Evolutionary conservation across 306 rosid genomes (phyloP).

Genomic region (Lithocarpus polystachyus): DNA sequence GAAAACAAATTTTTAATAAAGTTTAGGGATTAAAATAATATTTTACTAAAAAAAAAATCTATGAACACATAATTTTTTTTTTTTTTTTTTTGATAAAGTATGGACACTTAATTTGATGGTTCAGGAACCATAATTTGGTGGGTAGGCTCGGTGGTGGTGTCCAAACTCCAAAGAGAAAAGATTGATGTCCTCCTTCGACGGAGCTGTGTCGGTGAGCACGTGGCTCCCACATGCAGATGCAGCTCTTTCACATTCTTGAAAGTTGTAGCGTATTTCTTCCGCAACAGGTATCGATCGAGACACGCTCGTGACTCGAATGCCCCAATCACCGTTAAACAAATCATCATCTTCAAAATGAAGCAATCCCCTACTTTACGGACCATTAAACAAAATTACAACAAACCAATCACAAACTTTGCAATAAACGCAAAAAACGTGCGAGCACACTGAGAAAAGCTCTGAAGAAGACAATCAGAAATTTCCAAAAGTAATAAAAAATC

Average conservation of each 20-base stretch:
- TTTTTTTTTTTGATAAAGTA: too few relatives aligned
- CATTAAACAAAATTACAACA: background rate
- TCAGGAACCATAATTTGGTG: background rate
- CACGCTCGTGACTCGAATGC: background rate
- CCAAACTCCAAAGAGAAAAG: too few relatives aligned
- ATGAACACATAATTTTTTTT: too few relatives aligned
- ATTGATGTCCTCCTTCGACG: background rate
- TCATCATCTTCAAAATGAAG: background rate
- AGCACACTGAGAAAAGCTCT: slow-evolving; percentile 13
- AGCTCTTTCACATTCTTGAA: background rate
- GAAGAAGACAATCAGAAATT: too few relatives aligned
- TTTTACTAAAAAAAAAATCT: too few relatives aligned
- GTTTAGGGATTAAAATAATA: rapidly evolving
- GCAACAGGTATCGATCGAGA: background rate
- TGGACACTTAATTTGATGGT: too few relatives aligned
- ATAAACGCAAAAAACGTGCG: slow-evolving; percentile 25
- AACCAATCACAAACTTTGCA: background rate
- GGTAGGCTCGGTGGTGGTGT: too few relatives aligned
- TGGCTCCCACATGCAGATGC: background rate
- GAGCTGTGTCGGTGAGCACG: background rate
- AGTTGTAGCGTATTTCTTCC: background rate
- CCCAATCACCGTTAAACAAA: background rate
- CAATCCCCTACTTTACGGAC: background rate
- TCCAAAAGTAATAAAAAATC: background rate
- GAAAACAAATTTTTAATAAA: too few relatives aligned